These are phyloP conservation scores for Penicillium thymicola DNA, from an alignment of 2,329 filamentous ascomycete species.

Conservation along the genomic window DNA sequence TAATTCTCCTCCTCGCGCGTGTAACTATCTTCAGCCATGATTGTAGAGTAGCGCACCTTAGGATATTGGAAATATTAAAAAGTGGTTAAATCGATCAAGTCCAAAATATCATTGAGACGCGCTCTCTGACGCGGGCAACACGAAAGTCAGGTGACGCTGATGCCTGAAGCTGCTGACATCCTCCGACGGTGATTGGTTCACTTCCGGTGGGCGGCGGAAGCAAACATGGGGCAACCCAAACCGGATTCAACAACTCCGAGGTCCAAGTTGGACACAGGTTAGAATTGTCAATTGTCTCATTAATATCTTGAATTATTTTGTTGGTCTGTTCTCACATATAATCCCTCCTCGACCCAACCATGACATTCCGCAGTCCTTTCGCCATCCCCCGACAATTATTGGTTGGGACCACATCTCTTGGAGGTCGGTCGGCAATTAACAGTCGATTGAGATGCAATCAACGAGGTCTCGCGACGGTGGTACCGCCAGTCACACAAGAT, in stretches of 20 bases:
- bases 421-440: conserved; percentile 21
- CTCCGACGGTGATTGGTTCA: conserved; percentile 28
- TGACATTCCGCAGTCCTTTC: conserved; percentile 43
- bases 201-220: not conserved
- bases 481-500: conserved; percentile 78
- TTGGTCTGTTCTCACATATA: not conserved
- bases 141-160: conserved; percentile 34
- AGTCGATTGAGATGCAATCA: conserved; percentile 25
- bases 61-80: not conserved
- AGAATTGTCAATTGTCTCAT: not conserved
- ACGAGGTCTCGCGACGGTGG: conserved; percentile 55
- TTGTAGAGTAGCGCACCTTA: conserved; percentile 1
- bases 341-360: conserved; percentile 16
- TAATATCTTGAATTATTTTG: not conserved
- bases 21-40: conserved; percentile 38
- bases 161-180: conserved; percentile 29
- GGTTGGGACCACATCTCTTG: conserved; percentile 16
- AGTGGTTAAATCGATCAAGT: not conserved
- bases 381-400: conserved; percentile 31
- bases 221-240: not conserved
- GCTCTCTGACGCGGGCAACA: conserved; percentile 23
- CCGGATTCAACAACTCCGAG: conserved; percentile 2
- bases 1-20: conserved; percentile 39
- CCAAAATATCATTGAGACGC: conserved; percentile 28
- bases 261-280: not conserved